Evolutionary conservation across 1,284 basidiomycete genomes (phyloP).

Genomic region (Sanghuangporus baumii): DNA sequence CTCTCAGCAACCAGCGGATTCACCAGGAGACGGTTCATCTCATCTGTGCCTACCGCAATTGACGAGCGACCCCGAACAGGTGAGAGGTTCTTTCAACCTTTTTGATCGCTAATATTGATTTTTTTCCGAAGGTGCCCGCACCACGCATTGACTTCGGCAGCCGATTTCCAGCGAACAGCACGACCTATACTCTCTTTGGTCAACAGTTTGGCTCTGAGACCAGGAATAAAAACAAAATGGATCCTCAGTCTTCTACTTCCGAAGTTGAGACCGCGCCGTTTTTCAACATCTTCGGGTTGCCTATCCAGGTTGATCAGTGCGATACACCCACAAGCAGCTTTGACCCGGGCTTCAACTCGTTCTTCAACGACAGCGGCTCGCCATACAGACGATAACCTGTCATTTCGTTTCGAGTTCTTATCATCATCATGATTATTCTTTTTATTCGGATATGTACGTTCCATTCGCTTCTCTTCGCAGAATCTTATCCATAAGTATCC

Average conservation of each 20-base stretch:
- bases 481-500: no score
- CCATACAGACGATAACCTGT: background rate
- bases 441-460: no score
- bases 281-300: background rate
- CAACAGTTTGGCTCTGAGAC: background rate
- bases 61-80: background rate
- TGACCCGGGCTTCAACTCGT: background rate
- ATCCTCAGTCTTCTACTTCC: background rate
- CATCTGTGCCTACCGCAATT: background rate
- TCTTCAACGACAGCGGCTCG: background rate
- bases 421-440: no score
- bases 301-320: background rate
- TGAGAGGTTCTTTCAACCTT: background rate
- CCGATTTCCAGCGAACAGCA: background rate
- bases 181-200: background rate
- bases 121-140: background rate
- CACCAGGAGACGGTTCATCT: background rate
- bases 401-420: no score
- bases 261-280: background rate
- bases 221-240: background rate
- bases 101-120: background rate
- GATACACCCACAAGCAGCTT: background rate
- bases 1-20: background rate
- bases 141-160: background rate
- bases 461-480: no score